Base-by-base conservation (phyloP, 352 stramenopile species). In the Pythium phragmiticola region DNA sequence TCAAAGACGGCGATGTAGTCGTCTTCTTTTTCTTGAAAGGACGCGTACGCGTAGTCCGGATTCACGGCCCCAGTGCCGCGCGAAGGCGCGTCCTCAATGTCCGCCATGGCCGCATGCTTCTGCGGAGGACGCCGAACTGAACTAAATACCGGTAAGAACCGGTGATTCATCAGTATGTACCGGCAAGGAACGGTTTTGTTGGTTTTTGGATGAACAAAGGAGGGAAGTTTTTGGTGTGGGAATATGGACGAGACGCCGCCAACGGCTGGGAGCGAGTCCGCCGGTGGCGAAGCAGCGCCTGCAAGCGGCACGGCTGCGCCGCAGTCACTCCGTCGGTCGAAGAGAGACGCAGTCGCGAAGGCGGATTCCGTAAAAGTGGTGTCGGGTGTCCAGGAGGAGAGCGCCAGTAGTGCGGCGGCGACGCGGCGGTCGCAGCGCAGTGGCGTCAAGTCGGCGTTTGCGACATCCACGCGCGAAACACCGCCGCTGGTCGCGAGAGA, bases 321-420 rank as follows among this genome's bases (percentile, higher is more conserved):
- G 12, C 30, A 39, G 5, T 19, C 57, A 26, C 58, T 63, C 52
- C 74, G 74, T 6, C 66, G 72, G 34, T 82, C 77, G 26, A 77
- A 73, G 73, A 67, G 77, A 23, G 72, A 81, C 34, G 62, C 69
- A 30, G 46, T 70, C 23, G 59, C 62, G 8, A 74, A 60, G 16
- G 45, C 63, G 7, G 65, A 66, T 19, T 16, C 58, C 41, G 65
- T 51, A 33, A 71, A 73, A 2, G 54, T 42, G 17, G 49, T 56
- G 23, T 58, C 62, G 37, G 66, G 54, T 1, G 51, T 34, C 19
- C 51, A 41, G 43, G 57, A 62, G 19, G 55, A 65, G n/a, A 9
- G 28, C 28, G 11, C 34, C 7, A 16, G 33, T 41, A n/a, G 45
- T 4, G 33, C 34, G 34, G 34, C 34, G 39, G n/a, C 42, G 41